A percentile compares a stretch with the other conserved stretches of the same genome.
phyloP scores from a whole-genome alignment of 116 monocot species.

The Cymodocea nodosa region DNA sequence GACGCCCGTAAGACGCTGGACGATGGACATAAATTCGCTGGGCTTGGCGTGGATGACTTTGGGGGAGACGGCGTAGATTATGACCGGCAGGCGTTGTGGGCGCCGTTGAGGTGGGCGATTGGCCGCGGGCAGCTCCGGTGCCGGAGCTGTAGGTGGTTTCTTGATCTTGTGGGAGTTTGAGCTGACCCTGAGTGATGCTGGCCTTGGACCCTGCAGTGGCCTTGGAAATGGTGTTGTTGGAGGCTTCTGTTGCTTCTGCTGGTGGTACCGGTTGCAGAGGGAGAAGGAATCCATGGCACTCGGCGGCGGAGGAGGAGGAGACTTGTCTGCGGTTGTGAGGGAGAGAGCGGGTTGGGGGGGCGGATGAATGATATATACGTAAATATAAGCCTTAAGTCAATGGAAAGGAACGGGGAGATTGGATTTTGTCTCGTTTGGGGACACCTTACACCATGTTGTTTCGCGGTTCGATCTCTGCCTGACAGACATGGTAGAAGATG shows the following conservation, averaged over 20 bases:
- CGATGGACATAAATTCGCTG: slow-evolving; percentile 50
- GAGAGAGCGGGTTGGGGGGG: too few relatives aligned
- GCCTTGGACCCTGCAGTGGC: slow-evolving; percentile 43
- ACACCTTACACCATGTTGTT: too few relatives aligned
- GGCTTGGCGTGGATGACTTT: slow-evolving; percentile 52
- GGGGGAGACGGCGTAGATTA: slow-evolving; percentile 57
- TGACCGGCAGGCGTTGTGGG: slow-evolving; percentile 19
- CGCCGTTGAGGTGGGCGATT: not conserved
- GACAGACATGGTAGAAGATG: too few relatives aligned
- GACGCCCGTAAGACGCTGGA: slow-evolving; percentile 45
- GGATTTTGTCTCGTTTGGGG: too few relatives aligned
- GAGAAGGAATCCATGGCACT: slow-evolving; percentile 7
- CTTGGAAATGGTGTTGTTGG: not conserved
- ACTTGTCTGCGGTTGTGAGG: too few relatives aligned
- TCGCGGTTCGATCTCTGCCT: too few relatives aligned
- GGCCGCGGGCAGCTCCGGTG: not conserved
- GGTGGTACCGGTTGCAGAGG: not conserved
- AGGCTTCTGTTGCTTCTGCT: not conserved
- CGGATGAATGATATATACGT: too few relatives aligned
- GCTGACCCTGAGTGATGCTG: slow-evolving; percentile 23
- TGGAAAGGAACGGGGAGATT: too few relatives aligned
- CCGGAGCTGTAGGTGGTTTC: slow-evolving; percentile 23
- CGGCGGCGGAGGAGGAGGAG: not conserved
- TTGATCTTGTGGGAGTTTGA: slow-evolving; percentile 34
- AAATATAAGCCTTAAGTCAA: too few relatives aligned